Conservation (phyloP, 202 grass and related monocot genomes). For the Dendrocalamus latiflorus region DNA sequence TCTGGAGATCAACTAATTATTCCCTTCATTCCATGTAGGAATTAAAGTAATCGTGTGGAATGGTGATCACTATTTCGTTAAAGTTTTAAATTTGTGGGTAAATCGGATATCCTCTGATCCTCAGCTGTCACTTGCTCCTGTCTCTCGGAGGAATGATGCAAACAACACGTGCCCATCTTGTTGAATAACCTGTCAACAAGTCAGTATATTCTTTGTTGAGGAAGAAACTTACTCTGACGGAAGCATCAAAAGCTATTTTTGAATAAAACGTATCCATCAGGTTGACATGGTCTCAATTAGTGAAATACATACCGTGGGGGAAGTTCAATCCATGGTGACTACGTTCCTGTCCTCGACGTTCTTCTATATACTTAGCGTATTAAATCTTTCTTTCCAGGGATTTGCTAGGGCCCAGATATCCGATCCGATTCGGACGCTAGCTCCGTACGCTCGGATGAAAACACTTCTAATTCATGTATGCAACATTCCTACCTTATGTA, state of each 20-base stretch:
- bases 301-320: background rate
- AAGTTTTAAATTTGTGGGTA: conserved; percentile 55
- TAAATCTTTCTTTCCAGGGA: background rate
- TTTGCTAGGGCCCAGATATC: too few species aligned
- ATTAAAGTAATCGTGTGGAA: conserved; percentile 43
- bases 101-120: conserved; percentile 43
- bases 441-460: too few species aligned
- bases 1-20: background rate
- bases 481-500: too few species aligned
- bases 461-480: too few species aligned
- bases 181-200: background rate
- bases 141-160: background rate
- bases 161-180: background rate
- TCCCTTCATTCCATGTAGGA: conserved; percentile 22
- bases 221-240: background rate
- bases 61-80: conserved; percentile 45
- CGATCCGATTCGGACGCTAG: accelerated
- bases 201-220: background rate
- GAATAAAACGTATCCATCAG: background rate
- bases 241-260: background rate
- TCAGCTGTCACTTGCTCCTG: background rate
- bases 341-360: background rate
- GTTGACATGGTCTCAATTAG: background rate
- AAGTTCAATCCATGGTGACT: background rate
- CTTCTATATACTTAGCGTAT: background rate